A percentile compares a stretch with the other conserved stretches of the same genome.
Evolutionary conservation across 352 stramenopile genomes (phyloP).

Genomic region (Elongisporangium undulatum): DNA sequence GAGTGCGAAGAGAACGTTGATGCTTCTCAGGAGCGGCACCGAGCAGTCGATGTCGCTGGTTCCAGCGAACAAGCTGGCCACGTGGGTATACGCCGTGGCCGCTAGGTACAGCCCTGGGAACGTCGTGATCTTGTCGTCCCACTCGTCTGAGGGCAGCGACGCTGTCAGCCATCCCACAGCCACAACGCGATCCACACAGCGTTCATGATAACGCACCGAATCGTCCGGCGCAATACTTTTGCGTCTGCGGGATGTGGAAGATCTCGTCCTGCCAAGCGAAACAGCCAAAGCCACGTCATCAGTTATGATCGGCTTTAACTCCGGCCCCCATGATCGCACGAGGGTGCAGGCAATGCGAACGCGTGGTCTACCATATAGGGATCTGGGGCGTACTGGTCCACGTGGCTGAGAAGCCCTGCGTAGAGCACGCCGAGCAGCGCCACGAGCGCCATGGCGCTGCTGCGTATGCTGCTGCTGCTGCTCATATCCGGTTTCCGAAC

Average conservation of each 20-base stretch:
- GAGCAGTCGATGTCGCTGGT: slow-evolving; percentile 27
- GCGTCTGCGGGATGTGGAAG: slow-evolving; percentile 78
- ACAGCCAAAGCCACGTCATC: not conserved
- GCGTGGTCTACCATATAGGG: slow-evolving; percentile 59
- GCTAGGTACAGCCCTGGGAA: slow-evolving; percentile 87
- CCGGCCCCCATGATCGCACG: not conserved
- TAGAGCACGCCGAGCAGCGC: slow-evolving; percentile 15
- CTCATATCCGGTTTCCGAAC: not conserved
- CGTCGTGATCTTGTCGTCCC: slow-evolving; percentile 92
- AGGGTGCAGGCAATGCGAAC: not conserved
- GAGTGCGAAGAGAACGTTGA: slow-evolving; percentile 80
- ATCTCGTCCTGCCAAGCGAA: slow-evolving; percentile 68
- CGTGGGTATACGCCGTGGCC: slow-evolving; percentile 30
- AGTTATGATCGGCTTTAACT: not conserved
- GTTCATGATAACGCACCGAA: slow-evolving; percentile 34
- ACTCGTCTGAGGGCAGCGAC: slow-evolving; percentile 41
- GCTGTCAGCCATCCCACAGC: not conserved
- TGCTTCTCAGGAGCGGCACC: slow-evolving; percentile 45
- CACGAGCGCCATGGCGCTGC: slow-evolving; percentile 7
- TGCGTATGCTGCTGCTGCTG: not conserved
- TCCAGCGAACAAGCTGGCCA: slow-evolving; percentile 17
- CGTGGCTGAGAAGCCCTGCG: slow-evolving; percentile 17
- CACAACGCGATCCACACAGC: not conserved
- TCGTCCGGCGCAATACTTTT: slow-evolving; percentile 69
- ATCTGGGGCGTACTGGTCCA: slow-evolving; percentile 34